Evolutionary conservation across 257 asterid species (phyloP).

Genomic region (Echites panduratus): DNA sequence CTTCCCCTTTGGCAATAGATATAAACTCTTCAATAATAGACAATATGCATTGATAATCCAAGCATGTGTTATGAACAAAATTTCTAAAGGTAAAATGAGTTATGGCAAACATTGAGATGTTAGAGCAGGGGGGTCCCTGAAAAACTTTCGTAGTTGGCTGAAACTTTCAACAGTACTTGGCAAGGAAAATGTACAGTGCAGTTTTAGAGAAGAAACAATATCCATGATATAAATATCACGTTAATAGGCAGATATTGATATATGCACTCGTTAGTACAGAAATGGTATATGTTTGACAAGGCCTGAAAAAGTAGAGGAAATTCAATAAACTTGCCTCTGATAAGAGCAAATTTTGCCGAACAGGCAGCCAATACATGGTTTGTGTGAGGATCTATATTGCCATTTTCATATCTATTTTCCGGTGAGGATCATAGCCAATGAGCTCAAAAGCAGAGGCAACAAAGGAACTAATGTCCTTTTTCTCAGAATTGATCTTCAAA

Average conservation of each 20-base stretch:
- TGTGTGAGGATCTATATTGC: constrained; percentile 41
- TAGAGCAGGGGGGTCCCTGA: background rate
- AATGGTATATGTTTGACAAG: background rate
- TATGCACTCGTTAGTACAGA: no score
- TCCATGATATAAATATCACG: background rate
- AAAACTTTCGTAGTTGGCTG: background rate
- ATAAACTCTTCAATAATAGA: background rate
- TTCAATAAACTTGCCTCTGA: constrained; percentile 22
- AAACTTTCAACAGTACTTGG: background rate
- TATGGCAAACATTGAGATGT: background rate
- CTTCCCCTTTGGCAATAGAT: no score
- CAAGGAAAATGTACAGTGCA: background rate
- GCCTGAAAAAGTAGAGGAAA: background rate
- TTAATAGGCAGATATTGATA: no score
- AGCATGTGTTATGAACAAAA: background rate
- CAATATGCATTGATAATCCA: background rate
- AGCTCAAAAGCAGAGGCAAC: constrained; percentile 71
- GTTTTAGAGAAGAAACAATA: background rate
- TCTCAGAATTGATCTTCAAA: constrained; percentile 61
- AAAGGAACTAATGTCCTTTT: constrained; percentile 64
- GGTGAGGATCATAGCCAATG: constrained; percentile 74
- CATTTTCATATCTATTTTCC: constrained; percentile 90
- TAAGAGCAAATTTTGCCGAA: constrained; percentile 7
- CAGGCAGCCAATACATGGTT: constrained; percentile 1
- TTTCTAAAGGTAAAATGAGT: background rate